Conservation (phyloP, 768 basidiomycete genomes). For the Butyriboletus loyo region DNA sequence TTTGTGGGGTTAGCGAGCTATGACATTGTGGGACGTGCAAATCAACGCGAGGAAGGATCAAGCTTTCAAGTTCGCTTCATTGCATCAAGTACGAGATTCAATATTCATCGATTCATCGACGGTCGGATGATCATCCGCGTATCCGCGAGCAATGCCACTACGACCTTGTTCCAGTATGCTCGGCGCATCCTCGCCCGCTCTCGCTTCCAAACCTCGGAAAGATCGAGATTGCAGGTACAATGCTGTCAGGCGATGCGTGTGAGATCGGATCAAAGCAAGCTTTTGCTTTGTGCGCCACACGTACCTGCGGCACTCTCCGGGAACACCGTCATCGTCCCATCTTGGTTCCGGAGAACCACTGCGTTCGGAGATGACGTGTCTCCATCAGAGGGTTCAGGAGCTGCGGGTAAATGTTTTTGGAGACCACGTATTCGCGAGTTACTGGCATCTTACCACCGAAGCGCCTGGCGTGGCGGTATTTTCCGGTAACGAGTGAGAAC, state of each 20-base stretch:
- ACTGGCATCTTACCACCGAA: conserved; percentile 43
- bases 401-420: conserved; percentile 5
- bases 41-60: neutral
- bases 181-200: conserved; percentile 75
- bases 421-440: neutral
- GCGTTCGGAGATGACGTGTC: conserved; percentile 35
- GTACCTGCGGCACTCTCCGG: conserved; percentile 68
- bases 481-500: conserved; percentile 86
- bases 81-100: neutral
- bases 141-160: conserved; percentile 86
- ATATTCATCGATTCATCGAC: neutral
- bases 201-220: conserved; percentile 78
- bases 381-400: conserved; percentile 12
- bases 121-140: conserved; percentile 50
- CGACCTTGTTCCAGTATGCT: conserved; percentile 84
- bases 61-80: neutral
- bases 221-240: conserved; percentile 69
- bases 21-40: neutral
- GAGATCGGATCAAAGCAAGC: conserved; percentile 1
- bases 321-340: conserved; percentile 51
- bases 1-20: neutral
- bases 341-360: conserved; percentile 62
- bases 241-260: conserved; percentile 38
- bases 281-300: conserved; percentile 19
- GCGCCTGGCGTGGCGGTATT: conserved; percentile 72